Evolutionary conservation across 1,284 basidiomycete genomes (phyloP).

Genomic region (Ustilago nuda): DNA sequence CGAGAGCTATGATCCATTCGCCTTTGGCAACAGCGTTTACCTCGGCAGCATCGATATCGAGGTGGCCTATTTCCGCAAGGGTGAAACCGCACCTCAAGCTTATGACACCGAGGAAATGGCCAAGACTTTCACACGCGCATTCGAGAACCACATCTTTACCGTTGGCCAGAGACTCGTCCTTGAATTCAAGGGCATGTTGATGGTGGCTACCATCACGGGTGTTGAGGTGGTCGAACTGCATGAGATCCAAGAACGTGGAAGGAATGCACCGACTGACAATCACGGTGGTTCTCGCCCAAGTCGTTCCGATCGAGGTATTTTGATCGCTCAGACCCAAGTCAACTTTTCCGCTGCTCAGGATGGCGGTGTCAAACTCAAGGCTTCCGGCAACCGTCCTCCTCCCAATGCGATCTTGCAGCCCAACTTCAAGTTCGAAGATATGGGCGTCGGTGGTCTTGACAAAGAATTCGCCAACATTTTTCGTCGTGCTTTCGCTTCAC

Average conservation of each 20-base stretch:
- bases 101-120: constrained; percentile 85
- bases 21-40: constrained; percentile 59
- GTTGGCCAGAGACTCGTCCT: constrained; percentile 82
- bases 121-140: constrained; percentile 78
- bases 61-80: constrained; percentile 58
- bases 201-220: constrained; percentile 80
- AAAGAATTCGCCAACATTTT: constrained; percentile 96
- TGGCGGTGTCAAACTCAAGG: constrained; percentile 88
- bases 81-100: constrained; percentile 46
- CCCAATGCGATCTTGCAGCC: constrained; percentile 96
- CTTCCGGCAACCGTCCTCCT: constrained; percentile 89
- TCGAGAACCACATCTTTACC: constrained; percentile 75
- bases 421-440: constrained; percentile 99
- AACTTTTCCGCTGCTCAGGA: constrained; percentile 86
- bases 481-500: constrained; percentile 96
- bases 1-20: constrained; percentile 61
- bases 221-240: constrained; percentile 76
- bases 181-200: constrained; percentile 88
- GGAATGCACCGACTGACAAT: constrained; percentile 3
- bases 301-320: constrained; percentile 74
- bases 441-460: constrained; percentile 99
- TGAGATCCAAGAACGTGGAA: constrained; percentile 48
- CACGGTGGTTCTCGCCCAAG: constrained; percentile 67
- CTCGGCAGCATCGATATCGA: constrained; percentile 65
- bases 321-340: constrained; percentile 91